Evolutionary conservation across 2,329 filamentous ascomycete species (phyloP).

Genomic region (Intubia oerlemansii): DNA sequence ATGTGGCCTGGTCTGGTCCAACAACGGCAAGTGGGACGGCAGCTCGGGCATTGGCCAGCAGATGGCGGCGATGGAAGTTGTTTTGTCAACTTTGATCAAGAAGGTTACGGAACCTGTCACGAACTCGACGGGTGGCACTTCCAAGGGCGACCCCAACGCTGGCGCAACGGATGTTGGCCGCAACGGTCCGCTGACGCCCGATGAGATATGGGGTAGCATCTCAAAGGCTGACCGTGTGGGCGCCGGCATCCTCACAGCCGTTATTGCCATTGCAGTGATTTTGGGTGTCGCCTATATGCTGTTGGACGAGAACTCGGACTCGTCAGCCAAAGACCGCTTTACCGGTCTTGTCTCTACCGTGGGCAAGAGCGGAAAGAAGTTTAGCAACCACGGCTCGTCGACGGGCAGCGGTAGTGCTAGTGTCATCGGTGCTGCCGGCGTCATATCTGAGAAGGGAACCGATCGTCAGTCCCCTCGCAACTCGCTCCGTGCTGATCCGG

Average conservation of each 20-base stretch:
- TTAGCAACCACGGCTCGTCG: constrained; percentile 1
- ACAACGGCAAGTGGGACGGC: constrained; percentile 26
- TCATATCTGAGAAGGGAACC: constrained; percentile 4
- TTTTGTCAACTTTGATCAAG: constrained; percentile 37
- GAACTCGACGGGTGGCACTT: constrained; percentile 25
- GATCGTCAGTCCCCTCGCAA: too few species aligned
- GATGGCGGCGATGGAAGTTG: constrained; percentile 46
- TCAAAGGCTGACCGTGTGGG: constrained; percentile 4
- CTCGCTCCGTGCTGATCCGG: neutral
- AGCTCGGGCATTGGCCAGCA: constrained; percentile 44
- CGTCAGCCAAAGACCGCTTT: constrained; percentile 13
- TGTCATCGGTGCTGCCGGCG: neutral
- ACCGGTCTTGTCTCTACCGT: constrained; percentile 9
- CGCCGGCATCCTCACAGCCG: constrained; percentile 11
- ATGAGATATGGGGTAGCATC: neutral
- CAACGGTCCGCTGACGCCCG: neutral
- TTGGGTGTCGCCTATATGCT: constrained; percentile 28
- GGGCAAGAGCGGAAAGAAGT: constrained; percentile 2
- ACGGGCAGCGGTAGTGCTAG: neutral
- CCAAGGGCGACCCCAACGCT: constrained; percentile 21
- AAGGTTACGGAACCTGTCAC: constrained; percentile 18
- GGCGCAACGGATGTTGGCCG: constrained; percentile 9
- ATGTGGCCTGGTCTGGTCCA: constrained; percentile 39
- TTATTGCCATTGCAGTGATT: constrained; percentile 31
- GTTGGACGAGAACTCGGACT: constrained; percentile 22